Evolutionary conservation across 2,329 filamentous ascomycete species (phyloP).

Genomic region (Fusarium chaquense): DNA sequence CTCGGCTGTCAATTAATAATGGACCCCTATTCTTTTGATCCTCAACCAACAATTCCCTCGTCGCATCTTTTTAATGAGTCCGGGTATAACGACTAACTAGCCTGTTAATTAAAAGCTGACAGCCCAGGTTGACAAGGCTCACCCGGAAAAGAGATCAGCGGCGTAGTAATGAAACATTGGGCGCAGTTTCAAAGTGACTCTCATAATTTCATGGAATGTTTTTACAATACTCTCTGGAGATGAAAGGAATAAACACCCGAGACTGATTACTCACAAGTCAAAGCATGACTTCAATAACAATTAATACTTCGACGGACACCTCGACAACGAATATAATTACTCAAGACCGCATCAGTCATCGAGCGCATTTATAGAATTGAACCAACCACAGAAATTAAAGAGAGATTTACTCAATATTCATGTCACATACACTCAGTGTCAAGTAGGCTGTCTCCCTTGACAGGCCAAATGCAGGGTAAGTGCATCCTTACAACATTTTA

Average conservation of each 20-base stretch:
- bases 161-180: conserved; percentile 7
- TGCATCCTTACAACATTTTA: background rate
- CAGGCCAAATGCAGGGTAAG: background rate
- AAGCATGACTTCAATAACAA: background rate
- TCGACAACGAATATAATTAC: background rate
- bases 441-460: background rate
- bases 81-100: background rate
- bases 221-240: background rate
- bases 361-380: background rate
- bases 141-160: background rate
- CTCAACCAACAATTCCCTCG: background rate
- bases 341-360: background rate
- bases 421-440: background rate
- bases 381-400: background rate
- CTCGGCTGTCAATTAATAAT: background rate
- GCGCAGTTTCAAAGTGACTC: conserved; percentile 17
- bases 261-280: background rate
- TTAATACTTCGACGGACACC: background rate
- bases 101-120: background rate
- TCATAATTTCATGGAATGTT: conserved; percentile 17
- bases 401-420: background rate
- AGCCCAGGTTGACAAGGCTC: background rate
- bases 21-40: background rate
- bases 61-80: conserved; percentile 9
- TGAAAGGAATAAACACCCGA: background rate